Conservation (phyloP, 1,284 basidiomycete genomes). For the Singerocomus inundabilis region DNA sequence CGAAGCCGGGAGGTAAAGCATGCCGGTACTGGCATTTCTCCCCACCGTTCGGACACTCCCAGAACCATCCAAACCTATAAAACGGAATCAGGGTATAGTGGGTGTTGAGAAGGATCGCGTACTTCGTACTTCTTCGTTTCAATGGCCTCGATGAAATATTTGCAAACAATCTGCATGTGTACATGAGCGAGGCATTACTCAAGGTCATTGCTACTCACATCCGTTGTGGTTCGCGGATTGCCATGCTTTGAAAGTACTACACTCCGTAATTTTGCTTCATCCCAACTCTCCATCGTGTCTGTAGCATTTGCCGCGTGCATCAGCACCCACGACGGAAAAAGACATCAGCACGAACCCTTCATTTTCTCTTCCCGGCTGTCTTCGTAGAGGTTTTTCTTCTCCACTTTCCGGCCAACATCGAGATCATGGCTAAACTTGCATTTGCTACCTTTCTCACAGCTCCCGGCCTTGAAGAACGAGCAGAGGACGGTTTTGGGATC, state of each 20-base stretch:
- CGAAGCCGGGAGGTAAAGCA: conserved; percentile 93
- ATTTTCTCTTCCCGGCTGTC: conserved; percentile 83
- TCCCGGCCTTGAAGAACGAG: conserved; percentile 85
- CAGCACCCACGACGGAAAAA: conserved; percentile 2
- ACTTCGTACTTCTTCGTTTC: conserved; percentile 78
- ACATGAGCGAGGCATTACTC: conserved; percentile 5
- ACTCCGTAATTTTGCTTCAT: conserved; percentile 86
- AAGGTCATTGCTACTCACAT: conserved; percentile 51
- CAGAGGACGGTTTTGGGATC: conserved; percentile 93
- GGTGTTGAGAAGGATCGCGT: conserved; percentile 24
- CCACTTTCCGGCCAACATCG: conserved; percentile 86
- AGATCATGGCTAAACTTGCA: conserved; percentile 97
- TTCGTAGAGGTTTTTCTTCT: conserved; percentile 96
- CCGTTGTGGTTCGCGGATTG: conserved; percentile 90
- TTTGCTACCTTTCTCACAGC: conserved; percentile 86
- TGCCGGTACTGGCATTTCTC: conserved; percentile 94
- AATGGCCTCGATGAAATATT: conserved; percentile 95
- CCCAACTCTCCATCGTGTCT: conserved; percentile 99
- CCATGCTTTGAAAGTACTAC: conserved; percentile 90
- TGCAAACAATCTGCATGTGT: conserved; percentile 85
- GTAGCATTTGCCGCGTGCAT: conserved; percentile 7
- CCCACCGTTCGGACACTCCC: conserved; percentile 82
- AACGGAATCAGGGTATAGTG: neutral
- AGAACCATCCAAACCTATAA: conserved; percentile 85
- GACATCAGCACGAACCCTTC: conserved; percentile 50